phyloP scores from a whole-genome alignment of 2,329 filamentous ascomycete species.

The Cordyceps militaris region DNA sequence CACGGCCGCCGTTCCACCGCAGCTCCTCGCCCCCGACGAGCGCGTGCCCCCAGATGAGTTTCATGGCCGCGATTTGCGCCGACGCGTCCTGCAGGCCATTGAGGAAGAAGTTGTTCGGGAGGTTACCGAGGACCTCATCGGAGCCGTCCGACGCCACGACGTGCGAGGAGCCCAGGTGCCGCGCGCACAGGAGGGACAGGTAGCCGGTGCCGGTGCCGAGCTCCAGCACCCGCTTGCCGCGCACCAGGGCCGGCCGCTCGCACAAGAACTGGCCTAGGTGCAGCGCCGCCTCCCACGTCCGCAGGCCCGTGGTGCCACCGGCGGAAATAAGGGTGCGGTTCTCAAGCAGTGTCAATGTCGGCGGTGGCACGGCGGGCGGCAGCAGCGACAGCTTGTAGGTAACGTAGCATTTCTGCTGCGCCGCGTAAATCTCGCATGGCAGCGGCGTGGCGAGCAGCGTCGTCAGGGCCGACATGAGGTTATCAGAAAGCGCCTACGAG shows the following conservation, averaged over 20 bases:
- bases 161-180: constrained; percentile 50
- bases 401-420: constrained; percentile 67
- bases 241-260: constrained; percentile 36
- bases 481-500: constrained; percentile 71
- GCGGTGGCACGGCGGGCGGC: not conserved
- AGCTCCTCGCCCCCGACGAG: constrained; percentile 51
- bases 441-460: constrained; percentile 56
- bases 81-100: constrained; percentile 50
- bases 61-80: constrained; percentile 39
- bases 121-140: constrained; percentile 59
- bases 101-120: constrained; percentile 61
- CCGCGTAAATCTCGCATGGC: constrained; percentile 56
- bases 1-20: constrained; percentile 39
- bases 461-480: constrained; percentile 64
- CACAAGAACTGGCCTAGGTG: constrained; percentile 65
- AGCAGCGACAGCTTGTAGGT: constrained; percentile 54
- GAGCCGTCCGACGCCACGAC: constrained; percentile 69
- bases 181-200: constrained; percentile 66
- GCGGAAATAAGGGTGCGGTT: constrained; percentile 62
- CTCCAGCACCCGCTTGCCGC: constrained; percentile 56
- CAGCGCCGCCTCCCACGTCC: constrained; percentile 76
- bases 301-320: constrained; percentile 65
- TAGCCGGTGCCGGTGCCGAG: constrained; percentile 73
- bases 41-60: constrained; percentile 58
- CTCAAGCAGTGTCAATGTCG: constrained; percentile 57